Evolutionary conservation across 805 yeast species (phyloP).

Genomic region (Vanderwaltozyma yarrowii): DNA sequence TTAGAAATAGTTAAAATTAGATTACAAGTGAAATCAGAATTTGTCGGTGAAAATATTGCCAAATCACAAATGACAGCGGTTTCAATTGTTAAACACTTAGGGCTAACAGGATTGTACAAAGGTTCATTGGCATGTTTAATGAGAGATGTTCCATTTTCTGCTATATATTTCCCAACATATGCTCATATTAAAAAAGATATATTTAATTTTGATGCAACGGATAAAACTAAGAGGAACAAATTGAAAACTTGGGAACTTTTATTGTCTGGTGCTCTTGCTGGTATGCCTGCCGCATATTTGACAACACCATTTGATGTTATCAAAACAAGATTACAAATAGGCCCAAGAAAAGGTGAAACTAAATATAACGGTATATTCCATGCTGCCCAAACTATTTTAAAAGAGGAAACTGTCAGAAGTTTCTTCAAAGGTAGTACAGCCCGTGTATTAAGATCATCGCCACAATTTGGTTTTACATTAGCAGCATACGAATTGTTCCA

Average conservation of each 20-base stretch:
- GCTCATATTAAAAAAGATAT: constrained; percentile 80
- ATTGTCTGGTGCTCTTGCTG: constrained; percentile 87
- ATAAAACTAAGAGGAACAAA: constrained; percentile 44
- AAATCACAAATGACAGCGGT: constrained; percentile 32
- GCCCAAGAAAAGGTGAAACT: constrained; percentile 64
- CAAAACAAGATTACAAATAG: constrained; percentile 88
- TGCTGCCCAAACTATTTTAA: constrained; percentile 62
- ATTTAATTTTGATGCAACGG: constrained; percentile 72
- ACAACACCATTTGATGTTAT: constrained; percentile 97
- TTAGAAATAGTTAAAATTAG: constrained; percentile 92
- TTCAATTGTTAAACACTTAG: constrained; percentile 66
- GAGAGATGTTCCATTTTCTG: constrained; percentile 94
- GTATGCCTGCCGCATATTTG: constrained; percentile 94
- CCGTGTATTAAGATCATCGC: constrained; percentile 87
- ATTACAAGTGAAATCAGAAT: constrained; percentile 84
- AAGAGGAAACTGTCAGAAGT: constrained; percentile 76
- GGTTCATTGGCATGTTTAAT: constrained; percentile 87
- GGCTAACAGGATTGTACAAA: constrained; percentile 76
- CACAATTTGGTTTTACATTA: constrained; percentile 94
- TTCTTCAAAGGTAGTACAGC: constrained; percentile 97
- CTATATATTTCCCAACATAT: constrained; percentile 94
- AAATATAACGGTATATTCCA: constrained; percentile 67
- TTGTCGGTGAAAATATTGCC: constrained; percentile 32
- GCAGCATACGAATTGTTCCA: constrained; percentile 96
- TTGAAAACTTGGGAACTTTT: constrained; percentile 78